Percentiles rank a stretch among this genome's conserved stretches.
phyloP scores from a whole-genome alignment of 192 early-diverging fungal species.

The Rhizophlyctis rosea region DNA sequence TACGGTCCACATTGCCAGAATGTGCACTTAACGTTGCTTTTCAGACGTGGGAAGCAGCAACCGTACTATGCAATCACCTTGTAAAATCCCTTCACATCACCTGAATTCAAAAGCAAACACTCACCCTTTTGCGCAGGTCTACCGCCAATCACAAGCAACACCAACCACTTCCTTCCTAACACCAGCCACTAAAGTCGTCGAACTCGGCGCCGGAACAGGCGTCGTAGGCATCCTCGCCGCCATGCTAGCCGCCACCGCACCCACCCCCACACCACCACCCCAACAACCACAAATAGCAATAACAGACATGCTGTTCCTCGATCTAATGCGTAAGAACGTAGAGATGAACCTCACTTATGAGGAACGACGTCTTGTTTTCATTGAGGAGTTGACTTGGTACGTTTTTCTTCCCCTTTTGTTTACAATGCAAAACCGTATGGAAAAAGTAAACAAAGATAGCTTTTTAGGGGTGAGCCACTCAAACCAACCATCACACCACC shows the following conservation, averaged over 20 bases:
- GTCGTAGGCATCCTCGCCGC: constrained; percentile 45
- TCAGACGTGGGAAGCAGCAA: constrained; percentile 45
- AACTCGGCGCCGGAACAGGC: constrained; percentile 49
- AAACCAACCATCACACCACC: constrained; percentile 5
- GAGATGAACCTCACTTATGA: constrained; percentile 28
- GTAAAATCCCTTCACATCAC: constrained; percentile 17
- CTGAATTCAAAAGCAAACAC: background rate
- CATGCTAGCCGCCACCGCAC: constrained; percentile 14
- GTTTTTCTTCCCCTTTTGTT: background rate
- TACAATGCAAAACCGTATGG: background rate
- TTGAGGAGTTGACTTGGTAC: constrained; percentile 27
- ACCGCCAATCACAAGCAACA: background rate
- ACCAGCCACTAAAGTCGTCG: constrained; percentile 23
- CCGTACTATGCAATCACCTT: constrained; percentile 40
- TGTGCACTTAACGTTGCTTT: too few species aligned
- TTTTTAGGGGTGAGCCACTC: constrained; percentile 29
- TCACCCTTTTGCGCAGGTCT: too few species aligned
- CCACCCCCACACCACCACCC: background rate
- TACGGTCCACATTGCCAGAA: too few species aligned
- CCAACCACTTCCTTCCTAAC: background rate
- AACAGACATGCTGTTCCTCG: constrained; percentile 52
- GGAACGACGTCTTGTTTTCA: constrained; percentile 11
- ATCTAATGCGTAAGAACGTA: constrained; percentile 47
- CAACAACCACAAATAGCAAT: constrained; percentile 27
- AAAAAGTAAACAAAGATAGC: too few species aligned